Evolutionary conservation across 345 rosid species (phyloP).

Genomic region (Salix caprea): DNA sequence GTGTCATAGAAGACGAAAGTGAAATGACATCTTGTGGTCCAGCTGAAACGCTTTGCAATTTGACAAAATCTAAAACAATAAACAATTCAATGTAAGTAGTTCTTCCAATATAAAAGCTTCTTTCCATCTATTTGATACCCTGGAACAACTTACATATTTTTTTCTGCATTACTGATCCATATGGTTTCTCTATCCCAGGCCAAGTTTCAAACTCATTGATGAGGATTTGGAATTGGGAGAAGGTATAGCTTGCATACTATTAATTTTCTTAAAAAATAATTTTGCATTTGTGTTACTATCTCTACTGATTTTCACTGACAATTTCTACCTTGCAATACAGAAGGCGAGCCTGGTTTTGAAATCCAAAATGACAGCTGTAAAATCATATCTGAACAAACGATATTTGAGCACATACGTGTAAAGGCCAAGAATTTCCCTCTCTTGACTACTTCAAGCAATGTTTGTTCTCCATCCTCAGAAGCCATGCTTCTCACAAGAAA

Average conservation of each 20-base stretch:
- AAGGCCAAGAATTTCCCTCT: conserved; percentile 72
- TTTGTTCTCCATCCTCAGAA: conserved; percentile 32
- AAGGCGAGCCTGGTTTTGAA: conserved; percentile 38
- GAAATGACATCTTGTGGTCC: conserved; percentile 26
- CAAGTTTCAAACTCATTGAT: conserved; percentile 84
- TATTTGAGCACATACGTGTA: conserved; percentile 78
- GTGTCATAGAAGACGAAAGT: conserved; percentile 36
- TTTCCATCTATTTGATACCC: background rate
- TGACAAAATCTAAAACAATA: conserved; percentile 20
- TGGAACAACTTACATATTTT: background rate
- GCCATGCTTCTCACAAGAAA: conserved; percentile 48
- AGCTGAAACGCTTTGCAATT: conserved; percentile 18
- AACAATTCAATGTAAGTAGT: conserved; percentile 38
- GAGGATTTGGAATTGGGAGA: conserved; percentile 65
- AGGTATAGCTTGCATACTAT: conserved; percentile 46
- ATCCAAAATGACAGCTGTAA: conserved; percentile 42
- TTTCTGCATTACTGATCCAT: background rate
- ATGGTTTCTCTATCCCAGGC: conserved; percentile 51
- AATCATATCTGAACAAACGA: conserved; percentile 49
- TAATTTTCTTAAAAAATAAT: too few relatives aligned
- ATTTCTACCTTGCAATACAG: conserved; percentile 14
- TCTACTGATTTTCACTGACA: conserved; percentile 7
- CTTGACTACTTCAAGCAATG: conserved; percentile 35
- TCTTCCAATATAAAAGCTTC: background rate
- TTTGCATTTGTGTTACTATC: background rate